Percentiles rank a stretch among this genome's conserved stretches.
Conservation (phyloP, 176 grass and related monocot genomes). For the Aegilops sharonensis region DNA sequence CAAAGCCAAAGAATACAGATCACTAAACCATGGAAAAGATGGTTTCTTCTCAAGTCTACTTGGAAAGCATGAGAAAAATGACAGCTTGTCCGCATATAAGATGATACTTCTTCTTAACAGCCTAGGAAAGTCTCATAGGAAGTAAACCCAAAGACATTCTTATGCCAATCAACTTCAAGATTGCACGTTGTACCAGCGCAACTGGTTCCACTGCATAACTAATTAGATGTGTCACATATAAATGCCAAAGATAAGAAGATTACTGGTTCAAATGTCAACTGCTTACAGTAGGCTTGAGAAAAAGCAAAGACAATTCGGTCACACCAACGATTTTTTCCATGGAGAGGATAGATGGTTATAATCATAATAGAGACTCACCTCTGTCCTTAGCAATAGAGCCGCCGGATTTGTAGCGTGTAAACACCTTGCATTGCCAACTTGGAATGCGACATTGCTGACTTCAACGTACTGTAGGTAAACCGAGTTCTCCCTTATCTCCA, state of each 20-base stretch:
- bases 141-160: constrained; percentile 37
- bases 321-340: not conserved
- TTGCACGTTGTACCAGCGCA: not conserved
- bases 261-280: constrained; percentile 52
- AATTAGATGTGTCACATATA: not conserved
- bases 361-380: constrained; percentile 5
- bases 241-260: not conserved
- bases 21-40: not conserved
- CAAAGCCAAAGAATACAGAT: not conserved
- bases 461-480: constrained; percentile 23
- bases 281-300: constrained; percentile 26
- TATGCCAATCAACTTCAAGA: constrained; percentile 13
- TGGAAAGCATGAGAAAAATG: constrained; percentile 24
- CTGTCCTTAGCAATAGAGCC: constrained; percentile 18
- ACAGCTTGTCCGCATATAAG: constrained; percentile 8
- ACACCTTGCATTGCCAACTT: constrained; percentile 39
- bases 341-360: not conserved
- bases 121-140: constrained; percentile 9
- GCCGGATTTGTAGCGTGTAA: constrained; percentile 25
- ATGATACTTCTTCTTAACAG: constrained; percentile 20
- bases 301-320: constrained; percentile 37
- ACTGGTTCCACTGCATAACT: not conserved
- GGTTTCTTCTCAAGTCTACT: constrained; percentile 5
- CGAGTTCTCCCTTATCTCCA: constrained; percentile 4
- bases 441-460: constrained; percentile 28